Evolutionary conservation across 2,329 filamentous ascomycete species (phyloP), one percentile per base, ranked within the genome.

Genomic region (Monosporascus sp.): DNA sequence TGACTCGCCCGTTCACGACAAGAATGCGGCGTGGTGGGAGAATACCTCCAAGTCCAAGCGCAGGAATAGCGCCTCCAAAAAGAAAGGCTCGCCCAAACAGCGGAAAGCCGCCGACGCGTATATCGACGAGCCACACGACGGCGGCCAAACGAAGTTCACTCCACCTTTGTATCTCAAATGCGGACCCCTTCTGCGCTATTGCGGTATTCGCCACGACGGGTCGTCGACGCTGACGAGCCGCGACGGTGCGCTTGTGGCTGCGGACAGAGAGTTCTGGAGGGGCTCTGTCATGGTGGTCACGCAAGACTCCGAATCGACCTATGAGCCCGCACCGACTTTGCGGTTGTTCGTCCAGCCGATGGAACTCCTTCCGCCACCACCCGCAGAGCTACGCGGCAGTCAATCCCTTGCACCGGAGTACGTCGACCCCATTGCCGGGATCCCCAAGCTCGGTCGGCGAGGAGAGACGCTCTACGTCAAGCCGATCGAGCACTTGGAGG

Each of bases 281-380:
- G 94, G 94, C 5, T 95, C 85, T 55, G 80, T 97, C 53, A 91
- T 99, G 90, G 96, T 99, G 62, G 91, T 99, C 22, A 97, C 94
- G 0, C 80, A 85, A 50, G 93, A 99, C 65, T 80, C 83, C 2
- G 82, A 87, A 41, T 97, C 93, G 2, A 88, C 87, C 1, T 96
- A 97, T 65, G 82, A 85, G 45, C 85, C 90, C 47, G 81, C 81
- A 0, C 94, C 94, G 4, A 89, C 81, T 0, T 74, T 99, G 58
- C 82, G 92, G 44, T 71, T 99, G 4, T 99, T 97, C 68, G 84
- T 87, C 6, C 92, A 97, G 65, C 88, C 90, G 1, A 87, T 93
- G 68, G 88, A 92, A 56, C 74, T 96, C 18, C 74, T 96, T 2
- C 87, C 89, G 6, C 88, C 89, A 3, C 90, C 91, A 1, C 89